phyloP scores from a whole-genome alignment of 257 asterid genomes.

The Echites panduratus region DNA sequence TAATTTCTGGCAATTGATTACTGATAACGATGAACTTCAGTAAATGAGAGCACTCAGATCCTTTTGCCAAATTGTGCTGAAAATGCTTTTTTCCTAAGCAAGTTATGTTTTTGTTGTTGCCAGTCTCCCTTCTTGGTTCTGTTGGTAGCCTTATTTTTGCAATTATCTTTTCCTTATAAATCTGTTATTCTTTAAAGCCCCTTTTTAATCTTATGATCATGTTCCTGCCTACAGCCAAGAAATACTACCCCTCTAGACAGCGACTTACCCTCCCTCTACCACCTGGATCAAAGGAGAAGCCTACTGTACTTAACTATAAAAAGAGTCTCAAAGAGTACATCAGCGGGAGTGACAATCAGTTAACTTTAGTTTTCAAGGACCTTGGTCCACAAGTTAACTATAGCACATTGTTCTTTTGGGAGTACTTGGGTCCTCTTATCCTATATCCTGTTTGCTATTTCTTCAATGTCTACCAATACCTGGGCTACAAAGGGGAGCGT shows the following conservation, averaged over 20 bases:
- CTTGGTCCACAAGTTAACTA: conserved; percentile 86
- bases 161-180: not conserved
- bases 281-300: conserved; percentile 73
- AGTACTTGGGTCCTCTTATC: conserved; percentile 85
- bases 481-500: conserved; percentile 71
- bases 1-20: not conserved
- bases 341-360: conserved; percentile 42
- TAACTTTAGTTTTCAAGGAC: conserved; percentile 84
- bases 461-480: conserved; percentile 51
- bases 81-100: not conserved
- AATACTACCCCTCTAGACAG: conserved; percentile 82
- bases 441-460: conserved; percentile 79
- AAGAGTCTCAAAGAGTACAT: conserved; percentile 74
- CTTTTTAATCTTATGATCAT: not conserved
- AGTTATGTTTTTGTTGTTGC: not conserved
- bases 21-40: not conserved
- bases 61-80: not conserved
- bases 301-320: conserved; percentile 56
- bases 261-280: conserved; percentile 72
- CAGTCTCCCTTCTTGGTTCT: not conserved
- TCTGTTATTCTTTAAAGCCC: not conserved
- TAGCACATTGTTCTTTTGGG: conserved; percentile 89
- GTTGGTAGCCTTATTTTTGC: not conserved
- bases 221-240: conserved; percentile 45
- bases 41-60: not conserved